Conservation (phyloP, 2,329 filamentous ascomycete genomes). For the Paecilomyces dactylethromorphus region DNA sequence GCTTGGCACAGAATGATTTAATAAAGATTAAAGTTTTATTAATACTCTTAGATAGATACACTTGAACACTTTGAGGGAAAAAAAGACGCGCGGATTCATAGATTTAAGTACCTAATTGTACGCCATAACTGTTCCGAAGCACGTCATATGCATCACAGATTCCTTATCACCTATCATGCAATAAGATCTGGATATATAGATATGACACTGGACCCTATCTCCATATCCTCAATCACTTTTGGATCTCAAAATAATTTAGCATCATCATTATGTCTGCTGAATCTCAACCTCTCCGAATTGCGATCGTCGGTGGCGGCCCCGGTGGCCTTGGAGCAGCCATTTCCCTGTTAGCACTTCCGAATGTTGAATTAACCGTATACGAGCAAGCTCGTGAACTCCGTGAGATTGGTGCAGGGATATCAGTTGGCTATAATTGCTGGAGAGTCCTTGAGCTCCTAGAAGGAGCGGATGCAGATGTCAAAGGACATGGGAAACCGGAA, state of each 20-base stretch:
- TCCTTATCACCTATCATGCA: not conserved
- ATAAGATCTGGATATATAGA: not conserved
- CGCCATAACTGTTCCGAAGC: not conserved
- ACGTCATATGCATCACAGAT: not conserved
- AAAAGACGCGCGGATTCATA: not conserved
- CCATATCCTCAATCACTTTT: not conserved
- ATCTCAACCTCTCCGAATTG: slow-evolving; percentile 16
- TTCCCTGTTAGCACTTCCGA: slow-evolving; percentile 35
- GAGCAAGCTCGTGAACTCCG: slow-evolving; percentile 40
- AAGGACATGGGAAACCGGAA: slow-evolving; percentile 26
- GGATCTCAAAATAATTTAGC: not conserved
- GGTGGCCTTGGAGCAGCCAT: slow-evolving; percentile 41
- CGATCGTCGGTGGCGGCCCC: slow-evolving; percentile 35
- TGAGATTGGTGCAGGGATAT: slow-evolving; percentile 45
- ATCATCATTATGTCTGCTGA: not conserved
- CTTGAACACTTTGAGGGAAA: not conserved
- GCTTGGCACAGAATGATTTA: not conserved
- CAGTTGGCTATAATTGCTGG: slow-evolving; percentile 42
- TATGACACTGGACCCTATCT: not conserved
- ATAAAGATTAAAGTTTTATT: not conserved
- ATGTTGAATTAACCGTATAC: slow-evolving; percentile 38
- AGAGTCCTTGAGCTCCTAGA: slow-evolving; percentile 39
- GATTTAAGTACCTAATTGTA: not conserved
- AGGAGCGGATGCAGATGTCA: slow-evolving; percentile 34
- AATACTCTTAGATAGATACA: not conserved